Conservation (phyloP, 441 rosid genomes). For the Mallotus repandus region DNA sequence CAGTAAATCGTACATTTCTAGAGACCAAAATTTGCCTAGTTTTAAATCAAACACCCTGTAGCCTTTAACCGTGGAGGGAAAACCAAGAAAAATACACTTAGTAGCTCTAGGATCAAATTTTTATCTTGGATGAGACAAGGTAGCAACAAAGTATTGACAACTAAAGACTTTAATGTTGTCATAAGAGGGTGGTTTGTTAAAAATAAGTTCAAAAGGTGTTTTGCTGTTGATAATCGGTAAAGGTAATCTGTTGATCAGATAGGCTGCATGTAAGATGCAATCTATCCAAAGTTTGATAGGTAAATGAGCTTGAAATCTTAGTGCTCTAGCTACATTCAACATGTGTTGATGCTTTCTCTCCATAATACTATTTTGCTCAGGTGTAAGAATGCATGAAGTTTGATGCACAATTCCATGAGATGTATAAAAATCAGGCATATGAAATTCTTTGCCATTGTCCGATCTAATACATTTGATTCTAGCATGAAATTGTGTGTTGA, state of each 20-base stretch:
- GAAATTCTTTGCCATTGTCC: neutral
- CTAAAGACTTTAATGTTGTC: neutral
- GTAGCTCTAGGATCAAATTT: neutral
- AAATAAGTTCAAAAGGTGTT: neutral
- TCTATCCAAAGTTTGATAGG: neutral
- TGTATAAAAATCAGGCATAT: neutral
- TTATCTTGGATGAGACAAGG: too few species aligned
- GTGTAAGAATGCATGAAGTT: neutral
- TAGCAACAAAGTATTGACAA: neutral
- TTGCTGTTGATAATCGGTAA: neutral
- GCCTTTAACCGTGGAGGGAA: neutral
- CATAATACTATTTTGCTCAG: neutral
- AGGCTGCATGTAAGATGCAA: neutral
- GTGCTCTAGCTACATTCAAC: neutral
- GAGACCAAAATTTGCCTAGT: neutral
- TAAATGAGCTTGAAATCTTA: neutral
- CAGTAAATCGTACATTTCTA: neutral
- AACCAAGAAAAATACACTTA: neutral
- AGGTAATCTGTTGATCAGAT: neutral
- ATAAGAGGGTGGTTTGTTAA: neutral
- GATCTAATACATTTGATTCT: neutral
- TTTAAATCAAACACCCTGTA: neutral
- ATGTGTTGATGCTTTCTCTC: neutral
- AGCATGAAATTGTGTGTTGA: neutral
- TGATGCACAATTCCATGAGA: neutral